phyloP scores from a whole-genome alignment of 2,329 filamentous ascomycete species.

The Trichoderma brevicompactum region DNA sequence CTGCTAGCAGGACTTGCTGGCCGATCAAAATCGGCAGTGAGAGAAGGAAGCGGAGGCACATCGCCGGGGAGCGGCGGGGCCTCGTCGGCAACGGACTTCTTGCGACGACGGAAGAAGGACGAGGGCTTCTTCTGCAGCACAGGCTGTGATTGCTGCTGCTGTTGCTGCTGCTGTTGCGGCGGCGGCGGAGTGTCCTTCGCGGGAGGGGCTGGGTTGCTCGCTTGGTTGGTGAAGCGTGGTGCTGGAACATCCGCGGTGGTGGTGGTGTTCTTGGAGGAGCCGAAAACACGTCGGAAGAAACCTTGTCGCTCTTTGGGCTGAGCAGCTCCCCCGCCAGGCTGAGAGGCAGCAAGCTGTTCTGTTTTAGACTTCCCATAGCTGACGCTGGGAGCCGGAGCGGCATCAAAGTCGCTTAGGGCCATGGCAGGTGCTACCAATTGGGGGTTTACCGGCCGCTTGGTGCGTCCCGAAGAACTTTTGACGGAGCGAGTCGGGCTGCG shows the following conservation, averaged over 20 bases:
- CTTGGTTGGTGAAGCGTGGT: constrained; percentile 40
- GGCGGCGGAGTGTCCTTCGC: constrained; percentile 53
- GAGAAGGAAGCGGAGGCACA: constrained; percentile 46
- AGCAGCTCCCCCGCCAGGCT: constrained; percentile 48
- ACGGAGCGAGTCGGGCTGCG: constrained; percentile 62
- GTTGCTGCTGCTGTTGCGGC: constrained; percentile 54
- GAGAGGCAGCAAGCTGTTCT: constrained; percentile 46
- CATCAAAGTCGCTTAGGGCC: constrained; percentile 50
- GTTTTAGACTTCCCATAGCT: constrained; percentile 63
- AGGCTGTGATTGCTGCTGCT: constrained; percentile 56
- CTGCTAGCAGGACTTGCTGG: constrained; percentile 74
- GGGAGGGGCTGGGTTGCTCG: constrained; percentile 51
- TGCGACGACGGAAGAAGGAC: constrained; percentile 90
- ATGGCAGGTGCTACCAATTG: constrained; percentile 36
- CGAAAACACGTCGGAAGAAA: constrained; percentile 94
- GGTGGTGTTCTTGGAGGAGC: constrained; percentile 62
- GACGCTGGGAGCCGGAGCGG: constrained; percentile 62
- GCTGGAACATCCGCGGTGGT: constrained; percentile 41
- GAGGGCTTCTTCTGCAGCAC: constrained; percentile 86
- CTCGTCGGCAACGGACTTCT: constrained; percentile 82
- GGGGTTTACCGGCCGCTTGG: constrained; percentile 39
- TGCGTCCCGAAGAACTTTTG: constrained; percentile 50
- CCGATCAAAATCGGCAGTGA: constrained; percentile 43
- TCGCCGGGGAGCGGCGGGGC: constrained; percentile 62
- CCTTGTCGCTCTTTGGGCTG: constrained; percentile 72